These are phyloP conservation scores for Dothistroma septosporum DNA, from an alignment of 2,329 filamentous ascomycete species.

Conservation along the genomic window DNA sequence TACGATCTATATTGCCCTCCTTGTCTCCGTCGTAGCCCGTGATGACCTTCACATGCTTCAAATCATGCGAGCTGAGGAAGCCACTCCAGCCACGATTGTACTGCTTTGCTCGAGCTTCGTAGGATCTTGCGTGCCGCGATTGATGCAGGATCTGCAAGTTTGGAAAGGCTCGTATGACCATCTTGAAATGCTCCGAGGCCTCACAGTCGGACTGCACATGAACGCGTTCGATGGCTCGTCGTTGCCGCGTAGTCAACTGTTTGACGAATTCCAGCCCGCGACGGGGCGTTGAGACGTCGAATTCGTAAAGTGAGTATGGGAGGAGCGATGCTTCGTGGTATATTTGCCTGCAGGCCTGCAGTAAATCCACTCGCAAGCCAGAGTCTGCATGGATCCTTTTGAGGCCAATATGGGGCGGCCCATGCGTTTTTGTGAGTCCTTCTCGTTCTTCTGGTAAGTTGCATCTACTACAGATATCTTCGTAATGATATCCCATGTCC, in stretches of 20 bases:
- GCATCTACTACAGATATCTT: not conserved
- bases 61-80: not conserved
- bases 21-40: not conserved
- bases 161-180: not conserved
- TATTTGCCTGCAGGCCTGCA: constrained; percentile 1
- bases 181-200: not conserved
- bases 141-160: not conserved
- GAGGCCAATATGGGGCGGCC: not conserved
- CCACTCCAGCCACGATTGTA: not conserved
- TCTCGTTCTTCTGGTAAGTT: not conserved
- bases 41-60: not conserved
- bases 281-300: constrained; percentile 1
- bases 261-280: not conserved
- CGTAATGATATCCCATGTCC: not conserved
- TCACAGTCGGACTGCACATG: not conserved
- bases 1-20: not conserved
- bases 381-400: constrained; percentile 1
- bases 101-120: not conserved
- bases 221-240: not conserved
- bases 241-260: not conserved
- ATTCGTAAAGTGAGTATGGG: not conserved
- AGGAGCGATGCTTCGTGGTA: constrained; percentile 4
- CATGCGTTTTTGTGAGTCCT: not conserved
- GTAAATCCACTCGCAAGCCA: not conserved
- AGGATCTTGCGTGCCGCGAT: not conserved